These are phyloP conservation scores for Leishmania gerbilli DNA, from an alignment of 208 protist species.

Conservation along the genomic window DNA sequence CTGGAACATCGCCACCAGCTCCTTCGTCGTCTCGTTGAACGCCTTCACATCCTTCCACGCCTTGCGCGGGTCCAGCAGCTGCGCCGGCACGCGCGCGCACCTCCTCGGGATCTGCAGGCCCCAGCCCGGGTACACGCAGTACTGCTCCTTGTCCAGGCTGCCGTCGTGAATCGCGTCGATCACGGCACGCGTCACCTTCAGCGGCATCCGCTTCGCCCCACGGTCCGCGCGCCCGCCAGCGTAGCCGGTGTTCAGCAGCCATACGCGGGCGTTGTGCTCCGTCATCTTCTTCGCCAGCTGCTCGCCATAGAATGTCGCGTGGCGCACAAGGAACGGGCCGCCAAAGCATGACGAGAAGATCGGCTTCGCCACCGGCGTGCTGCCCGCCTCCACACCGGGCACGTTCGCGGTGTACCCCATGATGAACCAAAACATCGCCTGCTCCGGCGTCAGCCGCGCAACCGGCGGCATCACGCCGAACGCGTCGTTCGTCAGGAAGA, in stretches of 20 bases:
- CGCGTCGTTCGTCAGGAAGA: conserved; percentile 97
- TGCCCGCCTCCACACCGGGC: conserved; percentile 94
- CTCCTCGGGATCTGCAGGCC: conserved; percentile 88
- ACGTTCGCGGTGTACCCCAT: conserved; percentile 96
- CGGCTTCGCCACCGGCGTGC: conserved; percentile 88
- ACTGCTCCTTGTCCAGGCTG: conserved; percentile 75
- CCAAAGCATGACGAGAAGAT: conserved; percentile 97
- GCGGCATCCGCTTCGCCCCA: conserved; percentile 88
- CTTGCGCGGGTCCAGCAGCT: conserved; percentile 91
- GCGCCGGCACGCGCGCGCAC: conserved; percentile 81
- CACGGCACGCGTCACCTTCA: conserved; percentile 94
- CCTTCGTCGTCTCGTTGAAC: conserved; percentile 80
- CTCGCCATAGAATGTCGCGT: conserved; percentile 96
- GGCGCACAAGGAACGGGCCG: conserved; percentile 95
- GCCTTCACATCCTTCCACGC: conserved; percentile 87
- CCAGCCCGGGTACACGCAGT: conserved; percentile 83
- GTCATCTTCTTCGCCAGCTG: conserved; percentile 95
- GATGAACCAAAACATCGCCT: conserved; percentile 97
- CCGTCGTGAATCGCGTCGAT: conserved; percentile 96
- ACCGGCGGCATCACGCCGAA: conserved; percentile 98
- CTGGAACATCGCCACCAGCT: conserved; percentile 93
- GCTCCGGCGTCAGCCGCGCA: conserved; percentile 85
- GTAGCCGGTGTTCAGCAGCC: conserved; percentile 97
- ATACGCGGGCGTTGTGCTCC: conserved; percentile 80
- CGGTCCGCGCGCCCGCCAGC: conserved; percentile 83